Percentiles rank a stretch among this genome's conserved stretches.
Conservation (phyloP, 192 early-diverging fungal genomes). For the Backusella luteola region DNA sequence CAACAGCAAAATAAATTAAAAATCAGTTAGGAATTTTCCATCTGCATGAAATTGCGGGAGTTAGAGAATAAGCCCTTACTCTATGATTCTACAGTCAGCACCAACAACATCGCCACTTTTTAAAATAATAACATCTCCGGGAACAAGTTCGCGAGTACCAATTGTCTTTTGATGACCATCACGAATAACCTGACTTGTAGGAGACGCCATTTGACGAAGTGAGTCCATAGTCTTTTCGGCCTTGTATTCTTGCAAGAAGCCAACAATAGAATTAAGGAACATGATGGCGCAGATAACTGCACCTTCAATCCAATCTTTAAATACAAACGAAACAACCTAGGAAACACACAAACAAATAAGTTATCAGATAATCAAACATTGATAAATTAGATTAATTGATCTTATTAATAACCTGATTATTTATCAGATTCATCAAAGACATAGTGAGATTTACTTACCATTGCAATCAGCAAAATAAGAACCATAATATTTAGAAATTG, state of each 20-base stretch:
- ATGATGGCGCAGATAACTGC: slow-evolving; percentile 82
- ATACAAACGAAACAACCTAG: slow-evolving; percentile 60
- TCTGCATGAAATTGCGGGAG: neutral
- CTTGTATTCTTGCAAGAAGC: slow-evolving; percentile 94
- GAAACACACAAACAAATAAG: neutral
- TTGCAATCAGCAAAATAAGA: slow-evolving; percentile 65
- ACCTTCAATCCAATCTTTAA: slow-evolving; percentile 68
- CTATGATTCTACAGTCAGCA: slow-evolving; percentile 81
- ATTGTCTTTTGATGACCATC: slow-evolving; percentile 71
- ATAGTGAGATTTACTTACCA: slow-evolving; percentile 23
- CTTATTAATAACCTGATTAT: neutral
- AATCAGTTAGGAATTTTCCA: neutral
- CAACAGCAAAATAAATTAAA: neutral
- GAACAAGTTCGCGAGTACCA: slow-evolving; percentile 77
- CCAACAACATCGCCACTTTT: slow-evolving; percentile 94
- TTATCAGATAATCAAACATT: neutral
- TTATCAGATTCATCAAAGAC: neutral
- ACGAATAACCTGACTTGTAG: slow-evolving; percentile 84
- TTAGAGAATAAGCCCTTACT: slow-evolving; percentile 24
- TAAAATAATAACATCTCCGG: slow-evolving; percentile 88
- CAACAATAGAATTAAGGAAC: slow-evolving; percentile 84
- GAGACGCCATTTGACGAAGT: slow-evolving; percentile 83
- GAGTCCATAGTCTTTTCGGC: slow-evolving; percentile 95
- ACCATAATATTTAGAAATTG: slow-evolving; percentile 69
- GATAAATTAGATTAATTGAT: slow-evolving; percentile 6